These are phyloP conservation scores for Coemansia sp. DNA, from an alignment of 192 early-diverging fungal species.

Conservation along the genomic window DNA sequence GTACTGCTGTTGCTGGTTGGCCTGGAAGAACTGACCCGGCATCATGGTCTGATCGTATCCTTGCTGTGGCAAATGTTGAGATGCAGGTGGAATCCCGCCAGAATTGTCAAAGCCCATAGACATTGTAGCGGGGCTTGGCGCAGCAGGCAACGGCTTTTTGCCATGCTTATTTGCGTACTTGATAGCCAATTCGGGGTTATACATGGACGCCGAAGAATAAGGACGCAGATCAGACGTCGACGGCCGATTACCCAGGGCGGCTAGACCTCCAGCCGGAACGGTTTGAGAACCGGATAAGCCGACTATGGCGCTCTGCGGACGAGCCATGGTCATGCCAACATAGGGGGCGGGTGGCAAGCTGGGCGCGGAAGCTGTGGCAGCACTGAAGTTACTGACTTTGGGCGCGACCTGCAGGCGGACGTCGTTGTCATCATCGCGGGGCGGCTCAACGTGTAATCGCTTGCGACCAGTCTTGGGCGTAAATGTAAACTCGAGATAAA, in stretches of 20 bases:
- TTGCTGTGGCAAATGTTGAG: constrained; percentile 4
- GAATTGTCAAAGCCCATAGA: constrained; percentile 12
- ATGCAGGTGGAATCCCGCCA: not conserved
- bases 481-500: constrained; percentile 57
- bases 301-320: constrained; percentile 9
- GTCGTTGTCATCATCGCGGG: constrained; percentile 23
- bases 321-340: not conserved
- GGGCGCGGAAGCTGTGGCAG: constrained; percentile 38
- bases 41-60: constrained; percentile 47
- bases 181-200: constrained; percentile 47
- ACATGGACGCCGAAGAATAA: constrained; percentile 56
- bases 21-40: constrained; percentile 37
- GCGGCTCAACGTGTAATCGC: constrained; percentile 10
- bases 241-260: constrained; percentile 26
- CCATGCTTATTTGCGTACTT: constrained; percentile 57
- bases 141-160: constrained; percentile 47
- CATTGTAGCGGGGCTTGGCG: constrained; percentile 15
- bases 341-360: constrained; percentile 11
- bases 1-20: constrained; percentile 24
- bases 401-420: constrained; percentile 25
- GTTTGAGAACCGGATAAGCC: constrained; percentile 2
- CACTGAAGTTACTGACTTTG: constrained; percentile 12
- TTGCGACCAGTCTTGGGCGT: constrained; percentile 48
- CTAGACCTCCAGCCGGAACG: not conserved
- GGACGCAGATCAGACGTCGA: constrained; percentile 55